A percentile compares a stretch with the other conserved stretches of the same genome.
Evolutionary conservation across 164 flowering plant species (phyloP).

Genomic region (Nelumbo lutea): DNA sequence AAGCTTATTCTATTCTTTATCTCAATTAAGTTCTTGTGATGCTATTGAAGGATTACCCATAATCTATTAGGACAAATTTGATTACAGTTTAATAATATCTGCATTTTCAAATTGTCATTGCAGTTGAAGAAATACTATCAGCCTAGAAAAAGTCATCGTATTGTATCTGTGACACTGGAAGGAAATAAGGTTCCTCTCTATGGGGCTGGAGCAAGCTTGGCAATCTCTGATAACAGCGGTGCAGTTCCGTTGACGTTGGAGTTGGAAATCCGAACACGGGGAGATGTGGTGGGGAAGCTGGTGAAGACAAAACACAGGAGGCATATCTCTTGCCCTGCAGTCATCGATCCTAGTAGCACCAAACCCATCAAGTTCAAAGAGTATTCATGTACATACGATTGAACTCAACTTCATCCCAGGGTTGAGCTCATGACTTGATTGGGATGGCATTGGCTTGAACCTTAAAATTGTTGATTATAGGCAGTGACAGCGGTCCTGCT

Average conservation of each 20-base stretch:
- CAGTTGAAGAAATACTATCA: constrained; percentile 90
- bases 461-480: too few relatives aligned
- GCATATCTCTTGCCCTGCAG: constrained; percentile 43
- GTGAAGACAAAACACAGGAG: constrained; percentile 53
- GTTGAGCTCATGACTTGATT: neutral
- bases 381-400: constrained; percentile 48
- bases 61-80: too few relatives aligned
- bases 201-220: constrained; percentile 77
- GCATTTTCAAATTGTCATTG: constrained; percentile 10
- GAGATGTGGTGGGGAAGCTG: constrained; percentile 82
- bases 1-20: too few relatives aligned
- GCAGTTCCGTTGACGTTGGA: constrained; percentile 58
- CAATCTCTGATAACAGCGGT: constrained; percentile 26
- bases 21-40: too few relatives aligned
- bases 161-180: constrained; percentile 42
- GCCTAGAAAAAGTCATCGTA: constrained; percentile 75
- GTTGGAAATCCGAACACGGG: constrained; percentile 56
- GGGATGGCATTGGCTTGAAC: neutral
- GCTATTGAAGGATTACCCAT: too few relatives aligned
- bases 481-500: too few relatives aligned
- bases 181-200: constrained; percentile 78
- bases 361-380: constrained; percentile 60
- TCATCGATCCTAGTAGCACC: constrained; percentile 34
- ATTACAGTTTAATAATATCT: neutral
- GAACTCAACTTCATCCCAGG: constrained; percentile 2